Evolutionary conservation across 257 asterid species (phyloP).

Genomic region (Thymus mandschuricus): DNA sequence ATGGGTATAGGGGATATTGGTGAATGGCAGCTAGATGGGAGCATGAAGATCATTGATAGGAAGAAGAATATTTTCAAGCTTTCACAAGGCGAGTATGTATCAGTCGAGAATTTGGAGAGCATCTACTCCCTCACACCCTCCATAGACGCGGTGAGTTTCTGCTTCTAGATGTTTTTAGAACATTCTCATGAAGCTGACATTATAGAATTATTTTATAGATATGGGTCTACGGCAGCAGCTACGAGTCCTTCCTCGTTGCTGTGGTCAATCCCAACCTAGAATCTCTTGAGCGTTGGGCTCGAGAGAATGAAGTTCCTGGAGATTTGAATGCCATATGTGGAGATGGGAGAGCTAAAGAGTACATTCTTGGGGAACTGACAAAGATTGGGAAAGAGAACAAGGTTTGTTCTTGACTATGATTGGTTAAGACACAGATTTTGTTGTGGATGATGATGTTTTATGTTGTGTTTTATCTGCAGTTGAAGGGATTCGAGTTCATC

Average conservation of each 20-base stretch:
- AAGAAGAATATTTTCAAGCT: slow-evolving; percentile 90
- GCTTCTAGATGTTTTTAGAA: background rate
- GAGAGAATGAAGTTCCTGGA: slow-evolving; percentile 46
- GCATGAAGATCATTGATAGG: slow-evolving; percentile 85
- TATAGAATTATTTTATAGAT: slow-evolving; percentile 49
- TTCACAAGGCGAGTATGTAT: slow-evolving; percentile 85
- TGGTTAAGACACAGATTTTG: background rate
- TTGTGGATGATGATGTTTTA: background rate
- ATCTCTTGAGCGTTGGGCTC: slow-evolving; percentile 61
- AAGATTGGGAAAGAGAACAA: slow-evolving; percentile 66
- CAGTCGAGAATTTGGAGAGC: slow-evolving; percentile 78
- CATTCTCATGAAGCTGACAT: background rate
- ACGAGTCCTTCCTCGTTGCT: slow-evolving; percentile 78
- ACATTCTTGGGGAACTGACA: slow-evolving; percentile 56
- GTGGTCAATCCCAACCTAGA: slow-evolving; percentile 72
- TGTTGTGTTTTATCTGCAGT: slow-evolving; percentile 37
- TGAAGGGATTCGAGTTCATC: slow-evolving; percentile 81
- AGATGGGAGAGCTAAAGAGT: slow-evolving; percentile 49
- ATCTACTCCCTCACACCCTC: slow-evolving; percentile 56
- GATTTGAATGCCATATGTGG: slow-evolving; percentile 54
- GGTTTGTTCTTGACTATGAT: slow-evolving; percentile 39
- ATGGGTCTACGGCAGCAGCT: slow-evolving; percentile 85
- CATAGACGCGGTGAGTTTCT: slow-evolving; percentile 56
- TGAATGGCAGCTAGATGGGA: slow-evolving; percentile 80
- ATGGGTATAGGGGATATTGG: slow-evolving; percentile 69